Base-by-base conservation (phyloP, 495 filamentous ascomycete genomes). In the Letharia lupina region DNA sequence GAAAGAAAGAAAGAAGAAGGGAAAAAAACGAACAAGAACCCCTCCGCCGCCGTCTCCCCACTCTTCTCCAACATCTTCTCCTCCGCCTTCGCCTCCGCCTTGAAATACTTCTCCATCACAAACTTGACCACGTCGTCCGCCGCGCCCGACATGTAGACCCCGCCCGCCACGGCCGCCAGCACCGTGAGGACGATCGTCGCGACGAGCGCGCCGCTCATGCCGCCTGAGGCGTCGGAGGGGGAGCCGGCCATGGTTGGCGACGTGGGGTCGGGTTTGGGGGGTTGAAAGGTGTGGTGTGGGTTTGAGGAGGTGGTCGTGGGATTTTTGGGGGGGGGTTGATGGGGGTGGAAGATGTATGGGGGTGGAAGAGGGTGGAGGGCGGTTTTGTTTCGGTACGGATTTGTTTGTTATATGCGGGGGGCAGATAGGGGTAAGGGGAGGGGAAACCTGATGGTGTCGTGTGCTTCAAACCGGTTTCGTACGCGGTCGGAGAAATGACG, bases 41-140 rank as follows among this genome's bases (percentile, higher is more conserved):
- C 67, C 31, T 68, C 61, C 28, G 68, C 68, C 31, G 58, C 54
- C 45, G 56, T 54, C 37, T 60, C 63, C 2, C 68, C 67, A 4
- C 62, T 37, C n/a, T 69, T 47, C 44, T 68, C 40, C 1, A 70
- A 50, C 31, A 62, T 35, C 16, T 61, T 60, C 56, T 65, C 58
- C 62, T 70, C 68, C 1, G 68, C 68, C 62, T 62, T 69, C 8
- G 71, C 68, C 40, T 70, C 62, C 15, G 66, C 68, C 41, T 68
- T 68, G 52, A 68, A 70, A 40, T 65, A 65, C 31, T 63, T 63
- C 57, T 68, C 60, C n/a, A 50, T 62, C 12, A 64, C 61, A 16
- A 23, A 70, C 23, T 63, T 47, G 12, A 57, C 31, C 8, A 58
- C 57, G 39, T 69, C 67, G 20, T 70, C 68, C 3, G 45, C 65